phyloP scores from a whole-genome alignment of 1,284 basidiomycete species.

The Ustilago lituana region DNA sequence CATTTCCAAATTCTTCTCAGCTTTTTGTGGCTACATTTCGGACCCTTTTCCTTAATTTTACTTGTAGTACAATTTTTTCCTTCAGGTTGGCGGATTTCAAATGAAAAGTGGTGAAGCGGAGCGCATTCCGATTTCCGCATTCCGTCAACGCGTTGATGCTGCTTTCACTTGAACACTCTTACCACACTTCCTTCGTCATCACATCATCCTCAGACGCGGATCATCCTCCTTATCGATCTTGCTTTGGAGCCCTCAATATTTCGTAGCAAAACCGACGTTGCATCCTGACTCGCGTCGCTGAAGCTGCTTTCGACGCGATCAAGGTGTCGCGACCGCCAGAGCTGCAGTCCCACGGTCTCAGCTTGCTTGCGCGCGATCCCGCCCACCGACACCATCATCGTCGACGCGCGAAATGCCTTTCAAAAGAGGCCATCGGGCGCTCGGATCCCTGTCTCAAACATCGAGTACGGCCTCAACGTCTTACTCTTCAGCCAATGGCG shows the following conservation, averaged over 20 bases:
- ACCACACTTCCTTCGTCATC: neutral
- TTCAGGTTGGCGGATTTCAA: no score
- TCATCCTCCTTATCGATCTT: neutral
- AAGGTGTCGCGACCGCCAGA: neutral
- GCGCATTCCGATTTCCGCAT: slow-evolving; percentile 22
- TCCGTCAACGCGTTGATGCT: slow-evolving; percentile 15
- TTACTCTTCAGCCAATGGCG: neutral
- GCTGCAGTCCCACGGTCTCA: neutral
- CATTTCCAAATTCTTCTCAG: slow-evolving; percentile 5
- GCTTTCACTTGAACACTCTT: neutral
- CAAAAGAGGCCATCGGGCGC: slow-evolving; percentile 19
- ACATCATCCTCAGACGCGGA: neutral
- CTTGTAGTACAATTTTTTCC: no score
- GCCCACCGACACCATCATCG: neutral
- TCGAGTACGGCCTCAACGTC: slow-evolving; percentile 9
- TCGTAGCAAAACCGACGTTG: neutral
- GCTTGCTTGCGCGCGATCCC: neutral
- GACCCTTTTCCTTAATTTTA: slow-evolving; percentile 4
- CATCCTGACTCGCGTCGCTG: no score
- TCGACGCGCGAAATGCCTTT: slow-evolving; percentile 15
- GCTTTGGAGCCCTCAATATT: no score
- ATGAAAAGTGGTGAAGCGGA: neutral
- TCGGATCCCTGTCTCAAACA: slow-evolving; percentile 5
- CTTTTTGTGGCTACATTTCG: slow-evolving; percentile 5
- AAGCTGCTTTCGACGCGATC: neutral